Evolutionary conservation across 2,329 filamentous ascomycete species (phyloP), one percentile per base, ranked within the genome.

Genomic region (Trichoderma hamatum): DNA sequence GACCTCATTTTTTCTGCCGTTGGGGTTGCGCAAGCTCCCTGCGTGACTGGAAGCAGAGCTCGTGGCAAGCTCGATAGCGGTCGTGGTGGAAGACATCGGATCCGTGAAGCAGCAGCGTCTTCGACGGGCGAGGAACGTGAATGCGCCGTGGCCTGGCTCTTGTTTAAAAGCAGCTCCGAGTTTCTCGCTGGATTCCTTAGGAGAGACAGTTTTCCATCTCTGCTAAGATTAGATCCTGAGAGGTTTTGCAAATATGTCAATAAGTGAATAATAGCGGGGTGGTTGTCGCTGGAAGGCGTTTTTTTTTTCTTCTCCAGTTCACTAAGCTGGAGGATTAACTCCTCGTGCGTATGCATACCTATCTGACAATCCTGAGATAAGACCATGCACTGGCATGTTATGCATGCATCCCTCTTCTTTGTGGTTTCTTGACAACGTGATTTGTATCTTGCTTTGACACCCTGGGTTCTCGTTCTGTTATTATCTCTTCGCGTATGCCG

Each of bases 1-100:
- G 24, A 7, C 46, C 14, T 67, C 54, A 7, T 34, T 34, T 14
- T 59, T 52, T n/a, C 21, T 24, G 10, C 19, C 14, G 21, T 9
- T 59, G 34, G 51, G 5, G 28, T 51, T 56, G 16, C 61, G 60
- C 24, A 55, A 14, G 21, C 6, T 62, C 51, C 51, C 49, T n/a
- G 34, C 21, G 1, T 36, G 52, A 13, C 49, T 51, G n/a, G 43
- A 30, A 56, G 34, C 30, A 9, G 68, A 28, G 56, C 36, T 24
- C 5, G 62, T 26, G 9, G 21, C 19, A 16, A 70, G 69, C 54
- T 70, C 58, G 6, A 70, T 65, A 16, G 66, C 66, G 5, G 69
- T 70, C 21, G 36, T 62, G 32, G 34, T 55, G 5, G 58, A 54
- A 34, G 58, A 26, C 66, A 68, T 68, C 24, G 10, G 9, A 52